These are phyloP conservation scores for Lipomyces kockii DNA, from an alignment of 805 yeast species.

Conservation along the genomic window DNA sequence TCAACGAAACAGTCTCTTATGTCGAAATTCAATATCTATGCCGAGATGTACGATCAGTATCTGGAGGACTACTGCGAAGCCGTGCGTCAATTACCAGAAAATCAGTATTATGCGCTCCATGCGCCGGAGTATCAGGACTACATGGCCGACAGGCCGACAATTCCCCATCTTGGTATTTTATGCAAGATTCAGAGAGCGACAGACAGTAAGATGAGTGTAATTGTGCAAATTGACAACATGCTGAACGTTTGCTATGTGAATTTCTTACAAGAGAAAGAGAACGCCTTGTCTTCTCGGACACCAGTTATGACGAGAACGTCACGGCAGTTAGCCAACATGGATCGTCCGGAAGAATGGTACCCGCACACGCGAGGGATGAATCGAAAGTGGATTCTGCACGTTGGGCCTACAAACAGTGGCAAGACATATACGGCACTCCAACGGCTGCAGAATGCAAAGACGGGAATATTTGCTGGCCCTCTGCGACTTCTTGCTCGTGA, in stretches of 20 bases:
- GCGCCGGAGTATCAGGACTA: constrained; percentile 23
- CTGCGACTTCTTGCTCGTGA: constrained; percentile 88
- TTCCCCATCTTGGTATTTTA: constrained; percentile 27
- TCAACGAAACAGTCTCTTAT: background rate
- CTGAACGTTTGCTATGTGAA: constrained; percentile 11
- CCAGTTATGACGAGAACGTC: background rate
- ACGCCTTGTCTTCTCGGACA: background rate
- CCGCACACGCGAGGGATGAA: constrained; percentile 82
- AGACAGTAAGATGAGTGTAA: background rate
- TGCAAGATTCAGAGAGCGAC: background rate
- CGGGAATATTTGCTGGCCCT: constrained; percentile 96
- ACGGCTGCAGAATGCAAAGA: constrained; percentile 62
- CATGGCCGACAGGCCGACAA: constrained; percentile 19
- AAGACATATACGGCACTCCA: constrained; percentile 85
- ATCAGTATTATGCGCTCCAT: constrained; percentile 5
- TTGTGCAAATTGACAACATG: constrained; percentile 4
- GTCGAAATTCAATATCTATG: background rate
- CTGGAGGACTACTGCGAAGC: constrained; percentile 10
- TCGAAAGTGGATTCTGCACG: constrained; percentile 84
- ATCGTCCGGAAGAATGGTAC: constrained; percentile 75
- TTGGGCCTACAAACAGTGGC: constrained; percentile 98
- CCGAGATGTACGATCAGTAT: background rate
- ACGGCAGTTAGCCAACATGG: constrained; percentile 46
- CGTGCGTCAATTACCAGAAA: constrained; percentile 20
- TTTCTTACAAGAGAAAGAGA: background rate